Evolutionary conservation across 352 stramenopile species (phyloP).

Genomic region (Bremia lactucae): DNA sequence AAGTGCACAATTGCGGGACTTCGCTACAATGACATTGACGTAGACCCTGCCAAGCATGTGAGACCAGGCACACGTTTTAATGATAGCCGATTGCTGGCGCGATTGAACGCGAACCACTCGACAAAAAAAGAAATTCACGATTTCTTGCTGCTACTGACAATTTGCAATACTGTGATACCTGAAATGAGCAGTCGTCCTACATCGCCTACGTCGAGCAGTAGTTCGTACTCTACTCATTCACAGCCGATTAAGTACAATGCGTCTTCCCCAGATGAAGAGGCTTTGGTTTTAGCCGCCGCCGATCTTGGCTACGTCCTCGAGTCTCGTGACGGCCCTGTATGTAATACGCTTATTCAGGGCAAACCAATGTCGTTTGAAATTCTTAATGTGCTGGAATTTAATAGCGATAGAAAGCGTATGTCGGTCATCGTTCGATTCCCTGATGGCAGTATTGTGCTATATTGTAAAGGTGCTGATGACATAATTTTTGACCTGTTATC

Average conservation of each 20-base stretch:
- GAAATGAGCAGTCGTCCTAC: constrained; percentile 30
- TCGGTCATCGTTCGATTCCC: constrained; percentile 89
- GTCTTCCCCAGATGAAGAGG: constrained; percentile 76
- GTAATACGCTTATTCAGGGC: constrained; percentile 58
- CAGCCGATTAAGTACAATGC: constrained; percentile 71
- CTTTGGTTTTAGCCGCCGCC: constrained; percentile 58
- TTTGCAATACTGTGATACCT: constrained; percentile 84
- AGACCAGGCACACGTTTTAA: constrained; percentile 73
- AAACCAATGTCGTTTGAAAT: constrained; percentile 81
- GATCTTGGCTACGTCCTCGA: constrained; percentile 67
- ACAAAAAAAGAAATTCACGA: constrained; percentile 81
- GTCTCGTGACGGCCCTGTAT: constrained; percentile 54
- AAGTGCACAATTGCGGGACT: constrained; percentile 88
- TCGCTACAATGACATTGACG: constrained; percentile 86
- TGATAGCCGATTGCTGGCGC: constrained; percentile 54
- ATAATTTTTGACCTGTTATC: constrained; percentile 67
- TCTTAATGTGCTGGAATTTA: constrained; percentile 96
- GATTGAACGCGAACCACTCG: constrained; percentile 69
- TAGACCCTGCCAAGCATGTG: constrained; percentile 26
- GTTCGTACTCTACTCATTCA: constrained; percentile 10
- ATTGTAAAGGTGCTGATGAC: constrained; percentile 80
- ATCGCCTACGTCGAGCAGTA: constrained; percentile 18
- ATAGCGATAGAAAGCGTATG: constrained; percentile 97
- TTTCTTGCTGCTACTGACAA: constrained; percentile 72
- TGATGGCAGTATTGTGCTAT: constrained; percentile 59